Evolutionary conservation across 441 rosid genomes (phyloP).

Genomic region (Gossypium davidsonii): DNA sequence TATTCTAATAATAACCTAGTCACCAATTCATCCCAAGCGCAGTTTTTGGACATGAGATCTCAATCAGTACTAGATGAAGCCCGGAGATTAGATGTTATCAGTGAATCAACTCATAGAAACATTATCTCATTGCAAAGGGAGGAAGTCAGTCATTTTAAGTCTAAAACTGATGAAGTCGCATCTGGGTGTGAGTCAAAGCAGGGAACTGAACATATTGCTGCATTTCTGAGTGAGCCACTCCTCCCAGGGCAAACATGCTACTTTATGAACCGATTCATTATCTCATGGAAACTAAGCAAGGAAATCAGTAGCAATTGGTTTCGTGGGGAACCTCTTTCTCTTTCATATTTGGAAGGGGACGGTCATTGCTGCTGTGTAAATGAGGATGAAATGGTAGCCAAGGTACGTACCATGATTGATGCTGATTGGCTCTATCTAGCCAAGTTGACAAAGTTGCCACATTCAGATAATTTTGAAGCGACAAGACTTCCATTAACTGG

Average conservation of each 20-base stretch:
- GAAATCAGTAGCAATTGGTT: background rate
- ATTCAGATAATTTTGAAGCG: conserved; percentile 24
- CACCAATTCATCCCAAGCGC: conserved; percentile 36
- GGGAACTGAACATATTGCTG: conserved; percentile 20
- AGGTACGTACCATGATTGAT: conserved; percentile 67
- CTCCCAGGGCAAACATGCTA: conserved; percentile 43
- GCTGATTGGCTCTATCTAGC: conserved; percentile 76
- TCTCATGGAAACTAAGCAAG: conserved; percentile 51
- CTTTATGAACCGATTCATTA: conserved; percentile 70
- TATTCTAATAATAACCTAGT: conserved; percentile 27
- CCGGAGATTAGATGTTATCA: conserved; percentile 48
- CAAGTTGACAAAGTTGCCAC: conserved; percentile 39
- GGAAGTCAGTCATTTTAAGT: conserved; percentile 57
- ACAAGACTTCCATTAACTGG: conserved; percentile 17
- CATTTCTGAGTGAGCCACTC: conserved; percentile 32
- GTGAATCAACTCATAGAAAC: conserved; percentile 52
- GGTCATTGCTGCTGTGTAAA: conserved; percentile 24
- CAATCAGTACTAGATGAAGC: conserved; percentile 62
- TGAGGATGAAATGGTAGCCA: conserved; percentile 26
- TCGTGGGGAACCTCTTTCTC: conserved; percentile 20
- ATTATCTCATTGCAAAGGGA: conserved; percentile 47
- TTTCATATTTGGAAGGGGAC: conserved; percentile 17
- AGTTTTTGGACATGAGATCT: conserved; percentile 42
- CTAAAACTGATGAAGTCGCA: conserved; percentile 37
- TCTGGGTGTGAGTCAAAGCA: conserved; percentile 21